Evolutionary conservation across 2,329 filamentous ascomycete genomes (phyloP), one percentile per base, ranked within the genome.

Genomic region (Scytalidium sp.): DNA sequence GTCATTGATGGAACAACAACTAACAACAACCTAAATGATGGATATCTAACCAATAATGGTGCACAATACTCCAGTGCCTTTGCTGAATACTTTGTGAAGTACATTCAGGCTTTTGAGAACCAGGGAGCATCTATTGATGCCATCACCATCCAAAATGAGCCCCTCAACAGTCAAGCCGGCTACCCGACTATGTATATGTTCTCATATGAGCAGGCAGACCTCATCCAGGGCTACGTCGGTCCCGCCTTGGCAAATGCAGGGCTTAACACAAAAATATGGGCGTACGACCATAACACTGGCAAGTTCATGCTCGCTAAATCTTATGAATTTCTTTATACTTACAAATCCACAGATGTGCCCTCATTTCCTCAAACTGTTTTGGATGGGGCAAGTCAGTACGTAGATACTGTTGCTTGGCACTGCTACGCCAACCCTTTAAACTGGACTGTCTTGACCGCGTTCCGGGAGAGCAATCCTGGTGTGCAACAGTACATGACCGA

Each of bases 401-500:
- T 59, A 15, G 43, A 57, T 15, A 56, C 55, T 4, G 57, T 55
- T 4, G 60, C 60, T 7, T 64, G 61, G 61, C 62, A 64, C 50
- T 64, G 60, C 51, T 64, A 64, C 43, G 56, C 54, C 3, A 55
- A 55, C 2, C 53, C 61, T 36, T 58, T 60, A 49, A 47, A 55
- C 21, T 52, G 50, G 50, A 22, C 43, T 20, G 60, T 64, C 13
- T 43, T 64, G 9, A 54, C 56, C 17, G 57, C 61, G 53, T 75
- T 75, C 58, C 67, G 74, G 55, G 61, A 67, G 49, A 53, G 56
- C 22, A 70, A 70, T 57, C 70, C 72, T 0, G 49, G 53, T 43
- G 66, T 63, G 8, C 62, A 65, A 21, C 73, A 76, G 55, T 74
- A 73, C 64, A 75, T 75, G 73, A 76, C 74, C 10, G 73, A 76